phyloP scores from a whole-genome alignment of 2,329 filamentous ascomycete species.

The Apiospora pterosperma region DNA sequence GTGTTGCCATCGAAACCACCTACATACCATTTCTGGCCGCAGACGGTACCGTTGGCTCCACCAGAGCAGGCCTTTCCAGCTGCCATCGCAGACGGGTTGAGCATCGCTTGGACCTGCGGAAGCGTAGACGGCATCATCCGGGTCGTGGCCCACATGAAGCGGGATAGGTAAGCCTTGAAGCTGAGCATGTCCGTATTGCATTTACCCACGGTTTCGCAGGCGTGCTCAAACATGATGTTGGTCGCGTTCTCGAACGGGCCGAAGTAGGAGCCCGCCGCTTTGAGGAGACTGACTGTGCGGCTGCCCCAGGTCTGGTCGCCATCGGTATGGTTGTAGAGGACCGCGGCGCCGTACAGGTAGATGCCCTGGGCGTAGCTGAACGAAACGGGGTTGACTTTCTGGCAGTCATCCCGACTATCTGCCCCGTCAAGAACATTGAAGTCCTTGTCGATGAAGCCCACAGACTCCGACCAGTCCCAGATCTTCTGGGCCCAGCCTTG shows the following conservation, averaged over 20 bases:
- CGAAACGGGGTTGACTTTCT: conserved; percentile 46
- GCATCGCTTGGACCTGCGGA: conserved; percentile 41
- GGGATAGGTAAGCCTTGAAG: conserved; percentile 66
- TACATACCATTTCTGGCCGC: conserved; percentile 62
- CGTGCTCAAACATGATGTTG: conserved; percentile 61
- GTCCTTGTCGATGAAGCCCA: conserved; percentile 53
- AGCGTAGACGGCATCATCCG: conserved; percentile 53
- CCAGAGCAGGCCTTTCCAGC: conserved; percentile 57
- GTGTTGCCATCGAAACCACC: conserved; percentile 51
- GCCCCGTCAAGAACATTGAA: conserved; percentile 63
- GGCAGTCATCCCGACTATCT: conserved; percentile 52
- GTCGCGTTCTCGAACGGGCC: conserved; percentile 46
- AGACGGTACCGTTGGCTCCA: conserved; percentile 46
- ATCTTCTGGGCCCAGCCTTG: conserved; percentile 62
- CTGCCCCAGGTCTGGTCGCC: conserved; percentile 50
- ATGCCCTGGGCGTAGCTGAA: conserved; percentile 67
- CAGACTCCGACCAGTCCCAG: conserved; percentile 60
- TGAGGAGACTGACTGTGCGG: conserved; percentile 49
- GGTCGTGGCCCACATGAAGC: conserved; percentile 60
- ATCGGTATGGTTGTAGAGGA: conserved; percentile 59
- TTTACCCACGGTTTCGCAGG: conserved; percentile 55
- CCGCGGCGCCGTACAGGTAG: conserved; percentile 61
- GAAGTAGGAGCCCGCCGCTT: conserved; percentile 48
- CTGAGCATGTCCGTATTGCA: conserved; percentile 64
- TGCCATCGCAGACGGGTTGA: conserved; percentile 50